Conservation (phyloP, 2,329 filamentous ascomycete genomes). For the Phaeosphaeriaceae sp. region DNA sequence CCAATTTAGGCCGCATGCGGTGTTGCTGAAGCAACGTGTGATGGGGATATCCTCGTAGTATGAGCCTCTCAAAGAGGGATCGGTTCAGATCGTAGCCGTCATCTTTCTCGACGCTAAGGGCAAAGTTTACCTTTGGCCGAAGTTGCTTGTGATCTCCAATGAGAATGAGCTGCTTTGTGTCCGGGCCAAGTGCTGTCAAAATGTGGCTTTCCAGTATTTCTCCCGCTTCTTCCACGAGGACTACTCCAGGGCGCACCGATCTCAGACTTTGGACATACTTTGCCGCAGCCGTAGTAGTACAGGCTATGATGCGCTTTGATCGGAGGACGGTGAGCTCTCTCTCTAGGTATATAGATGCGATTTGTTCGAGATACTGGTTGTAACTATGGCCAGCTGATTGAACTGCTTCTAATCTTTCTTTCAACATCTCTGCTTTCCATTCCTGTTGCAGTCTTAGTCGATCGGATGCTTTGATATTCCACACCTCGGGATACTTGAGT, state of each 20-base stretch:
- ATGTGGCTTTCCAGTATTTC: conserved; percentile 75
- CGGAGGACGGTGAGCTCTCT: conserved; percentile 49
- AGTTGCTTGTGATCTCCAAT: conserved; percentile 79
- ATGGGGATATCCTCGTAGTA: conserved; percentile 61
- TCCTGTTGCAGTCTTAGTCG: too few species aligned
- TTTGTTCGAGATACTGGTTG: conserved; percentile 31
- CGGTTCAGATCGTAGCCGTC: conserved; percentile 70
- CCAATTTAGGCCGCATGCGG: conserved; percentile 73
- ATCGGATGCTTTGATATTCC: too few species aligned
- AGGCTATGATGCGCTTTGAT: conserved; percentile 68
- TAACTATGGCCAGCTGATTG: conserved; percentile 53
- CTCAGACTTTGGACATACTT: conserved; percentile 64
- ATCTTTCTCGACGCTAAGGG: conserved; percentile 66
- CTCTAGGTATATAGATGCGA: too few species aligned
- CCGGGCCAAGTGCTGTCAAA: conserved; percentile 62
- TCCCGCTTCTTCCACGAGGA: conserved; percentile 75
- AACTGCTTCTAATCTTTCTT: too few species aligned
- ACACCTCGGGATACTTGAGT: too few species aligned
- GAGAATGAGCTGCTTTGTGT: conserved; percentile 68
- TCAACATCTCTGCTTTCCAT: too few species aligned
- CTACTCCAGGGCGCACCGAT: conserved; percentile 61
- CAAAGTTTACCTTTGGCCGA: conserved; percentile 69
- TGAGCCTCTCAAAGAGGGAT: conserved; percentile 72
- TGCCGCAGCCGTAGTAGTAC: conserved; percentile 74
- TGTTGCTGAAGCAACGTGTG: conserved; percentile 67